Conservation (phyloP, 129 eudicot species). For the Centella asiatica region DNA sequence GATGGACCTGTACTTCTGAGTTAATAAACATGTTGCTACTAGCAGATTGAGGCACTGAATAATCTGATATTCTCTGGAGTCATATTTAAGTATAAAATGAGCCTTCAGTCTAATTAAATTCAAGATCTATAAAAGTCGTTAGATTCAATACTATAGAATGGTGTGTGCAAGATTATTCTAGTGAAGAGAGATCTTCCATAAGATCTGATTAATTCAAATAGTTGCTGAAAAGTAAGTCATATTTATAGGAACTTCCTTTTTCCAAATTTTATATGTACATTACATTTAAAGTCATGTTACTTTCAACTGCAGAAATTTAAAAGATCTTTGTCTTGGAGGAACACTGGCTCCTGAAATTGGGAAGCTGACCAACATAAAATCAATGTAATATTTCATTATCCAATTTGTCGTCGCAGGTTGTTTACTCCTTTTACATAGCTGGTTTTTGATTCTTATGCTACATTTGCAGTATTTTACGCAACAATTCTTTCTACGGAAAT, state of each 20-base stretch:
- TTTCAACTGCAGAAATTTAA: conserved; percentile 36
- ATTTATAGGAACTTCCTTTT: background rate
- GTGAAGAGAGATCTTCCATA: background rate
- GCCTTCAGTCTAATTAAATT: no score
- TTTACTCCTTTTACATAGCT: conserved; percentile 3
- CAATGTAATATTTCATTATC: conserved; percentile 37
- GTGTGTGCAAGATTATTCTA: no score
- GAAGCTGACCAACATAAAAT: conserved; percentile 45
- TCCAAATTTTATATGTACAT: no score
- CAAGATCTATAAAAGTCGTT: no score
- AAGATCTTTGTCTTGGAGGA: conserved; percentile 65
- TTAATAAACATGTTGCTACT: no score
- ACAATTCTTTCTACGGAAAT: conserved; percentile 50
- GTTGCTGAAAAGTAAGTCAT: no score
- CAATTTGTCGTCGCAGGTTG: background rate
- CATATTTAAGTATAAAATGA: no score
- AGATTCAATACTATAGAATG: no score
- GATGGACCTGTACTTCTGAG: no score
- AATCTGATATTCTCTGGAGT: no score
- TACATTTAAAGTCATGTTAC: background rate
- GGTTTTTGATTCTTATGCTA: conserved; percentile 12
- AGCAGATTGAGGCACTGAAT: no score
- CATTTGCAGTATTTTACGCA: conserved; percentile 43
- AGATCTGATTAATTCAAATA: no score
- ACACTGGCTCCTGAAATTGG: conserved; percentile 57